These are phyloP conservation scores for Ogataea wickerhamii DNA, from an alignment of 805 yeast genomes.

Conservation along the genomic window DNA sequence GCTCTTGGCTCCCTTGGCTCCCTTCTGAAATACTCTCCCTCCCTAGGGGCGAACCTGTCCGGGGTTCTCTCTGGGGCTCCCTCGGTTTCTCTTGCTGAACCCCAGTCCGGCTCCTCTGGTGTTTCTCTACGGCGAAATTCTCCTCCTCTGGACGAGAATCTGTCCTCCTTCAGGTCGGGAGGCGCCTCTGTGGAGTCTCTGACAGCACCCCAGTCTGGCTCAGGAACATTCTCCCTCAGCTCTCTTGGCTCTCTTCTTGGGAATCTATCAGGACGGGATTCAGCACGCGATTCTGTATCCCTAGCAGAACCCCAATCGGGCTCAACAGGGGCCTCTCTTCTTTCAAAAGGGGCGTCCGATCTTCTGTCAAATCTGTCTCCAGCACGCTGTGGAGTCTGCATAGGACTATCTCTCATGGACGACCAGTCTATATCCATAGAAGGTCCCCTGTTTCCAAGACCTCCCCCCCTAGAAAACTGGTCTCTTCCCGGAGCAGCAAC, in stretches of 20 bases:
- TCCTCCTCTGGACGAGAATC: slow-evolving; percentile 19
- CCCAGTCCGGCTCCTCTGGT: slow-evolving; percentile 48
- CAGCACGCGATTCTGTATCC: slow-evolving; percentile 25
- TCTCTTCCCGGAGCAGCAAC: slow-evolving; percentile 57
- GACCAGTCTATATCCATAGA: slow-evolving; percentile 57
- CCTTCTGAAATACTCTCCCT: slow-evolving; percentile 19
- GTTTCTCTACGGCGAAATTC: slow-evolving; percentile 29
- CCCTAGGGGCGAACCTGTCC: slow-evolving; percentile 25
- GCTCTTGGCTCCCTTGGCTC: slow-evolving; percentile 36
- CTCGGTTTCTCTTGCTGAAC: slow-evolving; percentile 37
- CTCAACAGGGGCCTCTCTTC: slow-evolving; percentile 45
- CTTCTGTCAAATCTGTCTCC: slow-evolving; percentile 26
- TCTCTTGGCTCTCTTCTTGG: slow-evolving; percentile 32
- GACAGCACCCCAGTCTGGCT: slow-evolving; percentile 45
- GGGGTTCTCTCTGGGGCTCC: slow-evolving; percentile 17
- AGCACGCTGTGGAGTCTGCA: slow-evolving; percentile 9
- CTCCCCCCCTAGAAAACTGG: slow-evolving; percentile 30
- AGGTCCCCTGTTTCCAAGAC: slow-evolving; percentile 16
- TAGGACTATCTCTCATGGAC: slow-evolving; percentile 38
- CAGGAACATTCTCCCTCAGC: slow-evolving; percentile 37
- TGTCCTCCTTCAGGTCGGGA: slow-evolving; percentile 27
- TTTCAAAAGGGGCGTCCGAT: slow-evolving; percentile 20
- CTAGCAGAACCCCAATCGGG: slow-evolving; percentile 47
- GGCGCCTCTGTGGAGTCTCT: slow-evolving; percentile 21
- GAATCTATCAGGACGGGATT: slow-evolving; percentile 20